Percentiles rank a stretch among this genome's conserved stretches.
These are phyloP conservation scores for Beauveria sp. DNA, from an alignment of 2,329 filamentous ascomycete species.

Conservation along the genomic window DNA sequence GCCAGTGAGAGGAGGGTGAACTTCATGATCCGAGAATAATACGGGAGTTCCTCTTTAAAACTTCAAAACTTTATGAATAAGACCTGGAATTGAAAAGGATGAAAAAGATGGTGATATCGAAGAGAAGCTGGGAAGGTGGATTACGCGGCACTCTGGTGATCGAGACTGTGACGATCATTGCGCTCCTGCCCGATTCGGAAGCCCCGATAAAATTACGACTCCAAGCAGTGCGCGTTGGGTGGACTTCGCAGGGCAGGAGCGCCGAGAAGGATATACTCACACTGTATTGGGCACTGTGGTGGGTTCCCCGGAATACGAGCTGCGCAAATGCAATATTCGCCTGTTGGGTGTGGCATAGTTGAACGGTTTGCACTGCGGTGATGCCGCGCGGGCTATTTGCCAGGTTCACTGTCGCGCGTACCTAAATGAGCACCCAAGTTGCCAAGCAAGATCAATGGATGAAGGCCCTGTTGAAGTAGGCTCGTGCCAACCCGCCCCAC, in stretches of 20 bases:
- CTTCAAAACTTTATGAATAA: no score
- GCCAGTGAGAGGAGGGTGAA: conserved; percentile 3
- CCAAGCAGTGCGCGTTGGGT: neutral
- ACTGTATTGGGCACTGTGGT: neutral
- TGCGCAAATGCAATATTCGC: neutral
- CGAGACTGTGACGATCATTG: neutral
- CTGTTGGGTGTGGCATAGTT: neutral
- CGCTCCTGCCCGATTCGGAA: conserved; percentile 6
- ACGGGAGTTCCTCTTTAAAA: neutral
- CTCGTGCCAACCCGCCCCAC: neutral
- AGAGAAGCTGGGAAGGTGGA: neutral
- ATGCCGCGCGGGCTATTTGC: neutral
- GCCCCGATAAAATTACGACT: neutral
- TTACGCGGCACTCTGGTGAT: conserved; percentile 7
- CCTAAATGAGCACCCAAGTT: no score
- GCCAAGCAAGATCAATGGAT: no score
- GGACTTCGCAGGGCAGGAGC: no score
- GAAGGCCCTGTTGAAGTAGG: no score
- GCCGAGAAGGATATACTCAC: neutral
- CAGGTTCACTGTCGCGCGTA: neutral
- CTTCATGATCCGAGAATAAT: neutral
- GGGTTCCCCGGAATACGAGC: conserved; percentile 2
- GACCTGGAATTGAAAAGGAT: neutral
- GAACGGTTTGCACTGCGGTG: neutral
- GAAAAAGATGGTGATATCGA: neutral